A percentile compares a stretch with the other conserved stretches of the same genome.
These are phyloP conservation scores for Gardenia jasminoides DNA, from an alignment of 257 asterid species.

Conservation along the genomic window DNA sequence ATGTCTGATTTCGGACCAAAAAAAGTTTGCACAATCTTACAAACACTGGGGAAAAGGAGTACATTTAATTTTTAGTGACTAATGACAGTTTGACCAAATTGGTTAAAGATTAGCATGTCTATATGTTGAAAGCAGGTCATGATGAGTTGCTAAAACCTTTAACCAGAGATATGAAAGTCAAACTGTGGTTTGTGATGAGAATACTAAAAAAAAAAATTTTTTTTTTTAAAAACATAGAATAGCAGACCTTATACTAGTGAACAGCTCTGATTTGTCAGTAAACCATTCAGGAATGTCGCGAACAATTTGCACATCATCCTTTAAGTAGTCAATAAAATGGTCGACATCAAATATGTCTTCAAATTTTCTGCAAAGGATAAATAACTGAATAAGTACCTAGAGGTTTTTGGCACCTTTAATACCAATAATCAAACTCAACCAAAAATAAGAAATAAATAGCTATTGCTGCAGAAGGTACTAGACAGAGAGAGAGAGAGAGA, in stretches of 20 bases:
- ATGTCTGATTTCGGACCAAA: not conserved
- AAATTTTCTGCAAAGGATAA: constrained; percentile 71
- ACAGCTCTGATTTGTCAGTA: constrained; percentile 96
- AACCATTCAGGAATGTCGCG: constrained; percentile 98
- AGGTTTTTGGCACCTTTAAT: not conserved
- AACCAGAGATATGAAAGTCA: not conserved
- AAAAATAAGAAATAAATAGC: not conserved
- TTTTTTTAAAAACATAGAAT: not conserved
- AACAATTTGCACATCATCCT: constrained; percentile 84
- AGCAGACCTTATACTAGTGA: constrained; percentile 80
- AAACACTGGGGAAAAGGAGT: not conserved
- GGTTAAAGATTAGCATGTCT: not conserved
- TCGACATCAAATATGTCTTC: constrained; percentile 98
- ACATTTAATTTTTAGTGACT: not conserved
- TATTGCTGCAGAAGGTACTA: not conserved
- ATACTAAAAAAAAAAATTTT: constrained; percentile 3
- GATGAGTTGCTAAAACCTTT: not conserved
- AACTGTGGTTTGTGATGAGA: constrained; percentile 6
- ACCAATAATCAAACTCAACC: not conserved
- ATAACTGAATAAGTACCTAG: not conserved
- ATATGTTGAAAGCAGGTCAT: not conserved
- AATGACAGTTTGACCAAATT: not conserved
- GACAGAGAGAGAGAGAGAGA: not conserved
- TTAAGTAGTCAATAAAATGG: constrained; percentile 91
- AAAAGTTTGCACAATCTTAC: not conserved